Percentiles rank a stretch among this genome's conserved stretches.
Conservation (phyloP, 192 early-diverging fungal species). For the Gorgonomyces haynaldii region DNA sequence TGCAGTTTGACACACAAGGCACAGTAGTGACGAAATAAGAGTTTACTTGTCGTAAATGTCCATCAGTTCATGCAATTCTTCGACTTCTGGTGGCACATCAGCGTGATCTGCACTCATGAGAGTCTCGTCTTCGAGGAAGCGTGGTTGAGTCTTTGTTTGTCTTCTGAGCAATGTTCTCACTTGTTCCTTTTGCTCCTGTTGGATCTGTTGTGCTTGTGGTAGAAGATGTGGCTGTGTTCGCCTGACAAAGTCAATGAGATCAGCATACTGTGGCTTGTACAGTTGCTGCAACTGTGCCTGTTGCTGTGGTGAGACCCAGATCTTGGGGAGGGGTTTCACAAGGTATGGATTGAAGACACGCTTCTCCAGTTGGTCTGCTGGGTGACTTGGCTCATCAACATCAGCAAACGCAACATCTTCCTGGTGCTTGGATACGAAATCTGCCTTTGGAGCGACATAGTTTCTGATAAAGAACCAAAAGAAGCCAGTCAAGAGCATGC, state of each 20-base stretch:
- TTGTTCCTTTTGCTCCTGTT: neutral
- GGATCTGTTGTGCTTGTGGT: neutral
- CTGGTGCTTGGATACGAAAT: conserved; percentile 12
- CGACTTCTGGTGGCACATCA: no score
- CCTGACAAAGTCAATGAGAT: conserved; percentile 13
- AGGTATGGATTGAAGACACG: conserved; percentile 31
- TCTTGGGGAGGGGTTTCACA: conserved; percentile 23
- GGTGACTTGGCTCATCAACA: neutral
- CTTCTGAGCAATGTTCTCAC: neutral
- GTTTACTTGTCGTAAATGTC: no score
- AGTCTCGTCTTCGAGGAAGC: no score
- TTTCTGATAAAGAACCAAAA: conserved; percentile 18
- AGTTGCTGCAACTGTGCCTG: neutral
- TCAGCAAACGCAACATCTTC: neutral
- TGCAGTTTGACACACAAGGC: no score
- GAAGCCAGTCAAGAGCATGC: conserved; percentile 11
- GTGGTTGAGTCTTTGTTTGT: no score
- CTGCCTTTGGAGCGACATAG: conserved; percentile 15
- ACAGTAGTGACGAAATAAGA: no score
- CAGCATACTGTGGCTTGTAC: conserved; percentile 14
- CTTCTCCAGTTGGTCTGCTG: conserved; percentile 15
- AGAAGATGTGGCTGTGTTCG: conserved; percentile 6
- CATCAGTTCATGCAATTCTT: no score
- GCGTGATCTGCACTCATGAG: no score
- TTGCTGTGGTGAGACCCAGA: conserved; percentile 19